Evolutionary conservation across 1,284 basidiomycete species (phyloP).

Genomic region (Spongispora temasekensis): DNA sequence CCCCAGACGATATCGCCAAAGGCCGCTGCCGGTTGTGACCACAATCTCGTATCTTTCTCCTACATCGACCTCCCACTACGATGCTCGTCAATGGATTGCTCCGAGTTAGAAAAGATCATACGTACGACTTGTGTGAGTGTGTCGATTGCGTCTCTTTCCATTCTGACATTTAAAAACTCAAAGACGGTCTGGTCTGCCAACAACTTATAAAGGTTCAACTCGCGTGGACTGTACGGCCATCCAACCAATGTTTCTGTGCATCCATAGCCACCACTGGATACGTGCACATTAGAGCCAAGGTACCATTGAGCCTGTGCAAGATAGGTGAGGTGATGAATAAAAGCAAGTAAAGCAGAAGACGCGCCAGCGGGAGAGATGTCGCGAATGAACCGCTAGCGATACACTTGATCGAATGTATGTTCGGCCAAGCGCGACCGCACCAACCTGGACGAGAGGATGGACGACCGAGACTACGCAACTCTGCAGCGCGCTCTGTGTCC

Average conservation of each 20-base stretch:
- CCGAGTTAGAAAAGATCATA: conserved; percentile 1
- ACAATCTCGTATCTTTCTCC: conserved; percentile 23
- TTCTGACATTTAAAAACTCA: conserved; percentile 20
- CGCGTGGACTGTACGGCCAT: conserved; percentile 5
- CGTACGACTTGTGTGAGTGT: conserved; percentile 12
- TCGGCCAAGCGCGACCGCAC: conserved; percentile 19
- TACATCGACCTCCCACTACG: conserved; percentile 21
- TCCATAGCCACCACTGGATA: conserved; percentile 4
- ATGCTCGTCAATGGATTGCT: too few species aligned
- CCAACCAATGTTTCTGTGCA: conserved; percentile 12
- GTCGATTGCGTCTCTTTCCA: conserved; percentile 2
- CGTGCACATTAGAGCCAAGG: conserved; percentile 7
- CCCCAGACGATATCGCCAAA: conserved; percentile 27
- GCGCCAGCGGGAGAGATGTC: conserved; percentile 7
- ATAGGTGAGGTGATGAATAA: background rate
- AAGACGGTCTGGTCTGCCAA: conserved; percentile 3
- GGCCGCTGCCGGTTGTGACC: conserved; percentile 19
- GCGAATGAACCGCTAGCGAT: conserved; percentile 12
- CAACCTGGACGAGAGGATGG: conserved; percentile 17
- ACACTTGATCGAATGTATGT: conserved; percentile 6
- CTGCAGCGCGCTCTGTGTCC: conserved; percentile 21
- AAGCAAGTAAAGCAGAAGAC: background rate
- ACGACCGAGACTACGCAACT: conserved; percentile 19
- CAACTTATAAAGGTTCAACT: conserved; percentile 14
- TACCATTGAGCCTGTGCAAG: conserved; percentile 9